Base-by-base conservation (phyloP, 495 filamentous ascomycete genomes). In the Daldinia grandis region DNA sequence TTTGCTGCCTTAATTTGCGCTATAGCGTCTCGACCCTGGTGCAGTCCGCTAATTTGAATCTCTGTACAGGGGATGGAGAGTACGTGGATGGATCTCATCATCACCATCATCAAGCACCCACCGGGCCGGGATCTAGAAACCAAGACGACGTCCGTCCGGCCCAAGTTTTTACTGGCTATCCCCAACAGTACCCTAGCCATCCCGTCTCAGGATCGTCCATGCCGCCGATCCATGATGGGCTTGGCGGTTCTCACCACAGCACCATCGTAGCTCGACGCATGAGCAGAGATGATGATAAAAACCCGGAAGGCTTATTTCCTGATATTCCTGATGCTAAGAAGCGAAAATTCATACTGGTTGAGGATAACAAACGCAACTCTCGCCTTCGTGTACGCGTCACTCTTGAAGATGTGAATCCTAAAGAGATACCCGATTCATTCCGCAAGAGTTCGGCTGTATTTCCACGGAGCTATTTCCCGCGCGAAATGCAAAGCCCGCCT, bases 271-370 rank as follows among this genome's bases (percentile, higher is more conserved):
- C 73, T 72, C 71, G 61, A 61, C 76, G 73, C 72, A 64, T 62
- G 44, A 69, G 65, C 15, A 67, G 70, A 38, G 74, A 78, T 63
- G 80, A 80, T 17, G 78, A 82, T 5, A 83, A 83, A 31, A 78
- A 81, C 49, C 88, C 87, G 19, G 85, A 86, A 5, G 87, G 89
- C 9, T 85, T 99, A 15, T 98, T 97, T 77, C 91, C 93, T 55
- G 89, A 92, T 56, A 84, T 97, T 25, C 95, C 95, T 1, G 92
- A 93, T 58, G 88, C 89, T 58, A 97, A 96, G 79, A 92, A 91
- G 59, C 90, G 94, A 70, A 99, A 97, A 78, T 98, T 98, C 77
- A 97, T 99, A 71, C 87, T 97, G 3, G 93, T 99, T 24, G 93
- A 97, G 66, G 95, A 98, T 78, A 86, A 85, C 15, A 91, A 92